Conservation (phyloP, 2,329 filamentous ascomycete genomes). For the Annulohypoxylon truncatum region DNA sequence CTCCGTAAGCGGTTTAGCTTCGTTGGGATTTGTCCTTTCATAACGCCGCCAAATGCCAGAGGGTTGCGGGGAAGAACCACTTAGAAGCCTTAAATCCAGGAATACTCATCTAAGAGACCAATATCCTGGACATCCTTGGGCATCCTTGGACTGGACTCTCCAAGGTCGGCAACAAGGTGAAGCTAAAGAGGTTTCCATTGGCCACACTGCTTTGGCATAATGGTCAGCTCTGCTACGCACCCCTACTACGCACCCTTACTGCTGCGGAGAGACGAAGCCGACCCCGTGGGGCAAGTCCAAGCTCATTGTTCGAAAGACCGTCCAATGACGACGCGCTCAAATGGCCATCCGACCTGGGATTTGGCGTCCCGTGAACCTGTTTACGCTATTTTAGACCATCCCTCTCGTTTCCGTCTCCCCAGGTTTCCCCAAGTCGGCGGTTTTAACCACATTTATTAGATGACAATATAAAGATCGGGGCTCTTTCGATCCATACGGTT, state of each 20-base stretch:
- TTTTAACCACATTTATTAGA: conserved; percentile 48
- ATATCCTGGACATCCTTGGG: neutral
- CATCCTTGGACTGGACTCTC: neutral
- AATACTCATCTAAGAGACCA: conserved; percentile 4
- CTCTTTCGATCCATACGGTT: conserved; percentile 25
- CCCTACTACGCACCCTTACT: neutral
- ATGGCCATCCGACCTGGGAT: conserved; percentile 20
- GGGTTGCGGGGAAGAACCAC: conserved; percentile 38
- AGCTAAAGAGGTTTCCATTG: conserved; percentile 12
- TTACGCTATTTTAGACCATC: conserved; percentile 30
- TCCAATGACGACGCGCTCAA: conserved; percentile 16
- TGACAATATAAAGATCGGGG: conserved; percentile 36
- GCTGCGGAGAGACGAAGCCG: neutral
- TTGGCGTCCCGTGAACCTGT: conserved; percentile 27
- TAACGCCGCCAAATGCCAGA: neutral
- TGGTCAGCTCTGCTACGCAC: conserved; percentile 26
- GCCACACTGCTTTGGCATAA: conserved; percentile 27
- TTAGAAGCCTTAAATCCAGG: conserved; percentile 23
- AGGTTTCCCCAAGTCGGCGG: conserved; percentile 43
- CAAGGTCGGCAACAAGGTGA: neutral
- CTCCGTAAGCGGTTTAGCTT: conserved; percentile 35
- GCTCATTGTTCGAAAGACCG: conserved; percentile 25
- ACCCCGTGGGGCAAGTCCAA: conserved; percentile 15
- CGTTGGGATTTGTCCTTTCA: conserved; percentile 21
- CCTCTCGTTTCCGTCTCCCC: neutral